Evolutionary conservation across 805 yeast genomes (phyloP), one percentile per base, ranked within the genome.

Genomic region (Candida parachauliodes): DNA sequence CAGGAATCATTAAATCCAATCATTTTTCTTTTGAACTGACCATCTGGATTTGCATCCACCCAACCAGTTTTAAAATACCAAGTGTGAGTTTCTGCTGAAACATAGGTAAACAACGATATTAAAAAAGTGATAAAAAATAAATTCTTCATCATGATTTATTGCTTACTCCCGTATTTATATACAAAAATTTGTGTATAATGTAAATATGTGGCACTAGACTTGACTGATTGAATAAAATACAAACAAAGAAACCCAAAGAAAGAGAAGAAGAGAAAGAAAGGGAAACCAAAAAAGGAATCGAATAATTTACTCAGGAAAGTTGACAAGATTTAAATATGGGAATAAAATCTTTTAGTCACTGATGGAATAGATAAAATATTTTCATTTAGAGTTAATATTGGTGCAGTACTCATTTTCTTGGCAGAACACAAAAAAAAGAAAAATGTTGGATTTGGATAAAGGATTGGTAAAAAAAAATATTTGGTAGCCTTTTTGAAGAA

Each of bases 21-120:
- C 50, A 82, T 77, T 22, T 60, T 62, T 47, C 82, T 73, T 34
- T 67, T 74, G 23, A 60, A 56, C 17, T 63, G 54, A 4, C 87
- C 87, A 59, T 83, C 89, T 4, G 88, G 88, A 49, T 77, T 80
- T 5, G 80, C 83, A 68, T 48, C 60, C 49, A 73, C 83, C 83
- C 81, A 77, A 4, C 77, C 74, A 8, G 86, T 71, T 28, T 80
- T 72, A 77, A 76, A 83, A 59, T 77, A 73, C 71, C 68, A 82
- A 9, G 70, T 67, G 48, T 81, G 88, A 20, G 84, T 77, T 45
- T 70, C 61, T 19, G 73, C 76, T n/a, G 36, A 28, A 15, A 45
- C 49, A 12, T 17, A 34, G 23, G 12, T 12, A 21, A 49, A 23
- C n/a, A 43, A 42, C 21, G 48, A 33, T 29, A 40, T 28, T 11